phyloP scores from a whole-genome alignment of 192 early-diverging fungal genomes.

The Umbelopsis vinacea region DNA sequence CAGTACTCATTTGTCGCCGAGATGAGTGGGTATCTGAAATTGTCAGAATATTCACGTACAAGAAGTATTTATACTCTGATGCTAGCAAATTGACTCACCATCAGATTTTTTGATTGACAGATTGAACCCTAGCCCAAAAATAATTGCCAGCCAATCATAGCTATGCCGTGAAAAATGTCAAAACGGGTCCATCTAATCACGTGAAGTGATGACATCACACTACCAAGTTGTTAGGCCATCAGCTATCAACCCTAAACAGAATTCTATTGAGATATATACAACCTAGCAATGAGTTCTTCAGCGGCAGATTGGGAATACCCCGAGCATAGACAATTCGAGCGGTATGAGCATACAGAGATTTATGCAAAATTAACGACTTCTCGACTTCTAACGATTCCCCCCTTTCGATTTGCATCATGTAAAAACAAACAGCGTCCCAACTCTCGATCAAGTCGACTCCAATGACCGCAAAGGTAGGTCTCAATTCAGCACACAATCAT shows the following conservation, averaged over 20 bases:
- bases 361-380: neutral
- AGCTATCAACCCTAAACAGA: conserved; percentile 9
- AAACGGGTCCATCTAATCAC: neutral
- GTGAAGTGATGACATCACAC: neutral
- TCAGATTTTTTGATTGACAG: conserved; percentile 24
- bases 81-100: conserved; percentile 4
- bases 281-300: conserved; percentile 19
- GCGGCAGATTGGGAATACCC: conserved; percentile 46
- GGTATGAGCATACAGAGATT: conserved; percentile 17
- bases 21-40: neutral
- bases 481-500: neutral
- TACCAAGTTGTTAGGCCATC: neutral
- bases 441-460: conserved; percentile 41
- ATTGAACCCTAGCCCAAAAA: neutral
- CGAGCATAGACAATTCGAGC: conserved; percentile 45
- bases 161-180: neutral
- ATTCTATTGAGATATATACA: neutral
- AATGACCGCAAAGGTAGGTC: conserved; percentile 45
- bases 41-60: neutral
- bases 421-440: conserved; percentile 34
- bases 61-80: neutral
- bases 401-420: neutral
- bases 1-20: conserved; percentile 22
- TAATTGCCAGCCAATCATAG: neutral
- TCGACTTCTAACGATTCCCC: neutral